Evolutionary conservation across 805 yeast species (phyloP), one percentile per base, ranked within the genome.

Genomic region (Kluyveromyces starmeri): DNA sequence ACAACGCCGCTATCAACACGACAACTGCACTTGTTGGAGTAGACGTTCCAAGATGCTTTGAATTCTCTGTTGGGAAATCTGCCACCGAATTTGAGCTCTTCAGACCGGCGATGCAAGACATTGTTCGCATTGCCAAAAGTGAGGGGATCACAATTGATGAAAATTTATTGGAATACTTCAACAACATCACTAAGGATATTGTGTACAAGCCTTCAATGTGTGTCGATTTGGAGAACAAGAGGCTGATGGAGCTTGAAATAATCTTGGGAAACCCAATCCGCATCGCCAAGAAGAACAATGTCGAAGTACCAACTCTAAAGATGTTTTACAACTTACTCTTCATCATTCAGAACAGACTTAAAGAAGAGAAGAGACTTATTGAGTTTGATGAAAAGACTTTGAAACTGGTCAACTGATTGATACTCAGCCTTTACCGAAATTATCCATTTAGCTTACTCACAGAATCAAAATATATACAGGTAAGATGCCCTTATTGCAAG

Each of bases 151-250:
- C 59, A 3, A 45, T 80, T 23, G 74, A 75, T 3, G 64, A 58
- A 19, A 67, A 62, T 20, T 54, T 64, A 25, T 67, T 70, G 29
- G 65, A 72, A 22, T 50, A 53, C 36, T 70, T 73, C 55, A 50
- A 70, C 12, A 73, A 73, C 43, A 63, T 73, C 14, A 75, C 75
- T 44, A 75, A 65, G 37, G 69, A 69, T 11, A 54, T 59, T 12
- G 65, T 65, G 51, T 79, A 70, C 53, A 65, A 64, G 38, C 86
- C 86, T 1, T 78, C 85, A 4, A 79, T 79, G 86, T 62, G 73
- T 41, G 78, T 78, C 6, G 88, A 79, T 46, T 64, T 63, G 18
- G 63, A 70, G 28, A 75, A 76, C 35, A 69, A 72, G 25, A 76
- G 78, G 46, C 71, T 75, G 24, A 71, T 80, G 58, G 92, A 82